phyloP scores from a whole-genome alignment of 441 rosid species.

The Populus hybrid region DNA sequence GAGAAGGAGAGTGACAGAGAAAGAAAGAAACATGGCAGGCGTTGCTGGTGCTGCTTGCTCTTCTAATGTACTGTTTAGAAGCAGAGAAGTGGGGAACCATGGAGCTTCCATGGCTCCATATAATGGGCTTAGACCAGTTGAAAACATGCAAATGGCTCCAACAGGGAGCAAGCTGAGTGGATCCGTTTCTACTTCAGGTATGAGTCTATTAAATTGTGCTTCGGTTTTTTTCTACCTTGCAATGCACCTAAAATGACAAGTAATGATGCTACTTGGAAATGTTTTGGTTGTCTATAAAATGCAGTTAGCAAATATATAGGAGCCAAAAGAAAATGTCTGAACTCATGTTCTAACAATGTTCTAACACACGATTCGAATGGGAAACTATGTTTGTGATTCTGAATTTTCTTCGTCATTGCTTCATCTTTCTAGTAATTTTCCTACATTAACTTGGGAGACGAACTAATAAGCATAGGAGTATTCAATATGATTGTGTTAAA shows the following conservation, averaged over 20 bases:
- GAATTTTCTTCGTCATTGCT: background rate
- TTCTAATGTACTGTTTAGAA: constrained; percentile 26
- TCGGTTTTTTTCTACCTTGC: background rate
- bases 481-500: background rate
- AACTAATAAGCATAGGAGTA: background rate
- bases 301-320: background rate
- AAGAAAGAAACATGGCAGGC: constrained; percentile 33
- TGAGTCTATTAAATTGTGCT: background rate
- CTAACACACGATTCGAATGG: background rate
- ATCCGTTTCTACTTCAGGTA: constrained; percentile 31
- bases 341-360: background rate
- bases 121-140: constrained; percentile 37
- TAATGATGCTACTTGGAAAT: background rate
- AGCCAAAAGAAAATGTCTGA: background rate
- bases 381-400: background rate
- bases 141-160: constrained; percentile 24
- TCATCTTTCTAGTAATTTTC: background rate
- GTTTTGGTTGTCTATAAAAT: background rate
- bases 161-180: constrained; percentile 16
- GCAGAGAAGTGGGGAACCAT: constrained; percentile 20
- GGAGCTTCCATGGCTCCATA: constrained; percentile 28
- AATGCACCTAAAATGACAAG: background rate
- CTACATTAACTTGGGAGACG: background rate
- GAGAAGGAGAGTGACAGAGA: background rate
- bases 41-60: constrained; percentile 27